Percentiles rank a stretch among this genome's conserved stretches.
phyloP scores from a whole-genome alignment of 2,329 filamentous ascomycete genomes.

The Xylariaceae sp. region DNA sequence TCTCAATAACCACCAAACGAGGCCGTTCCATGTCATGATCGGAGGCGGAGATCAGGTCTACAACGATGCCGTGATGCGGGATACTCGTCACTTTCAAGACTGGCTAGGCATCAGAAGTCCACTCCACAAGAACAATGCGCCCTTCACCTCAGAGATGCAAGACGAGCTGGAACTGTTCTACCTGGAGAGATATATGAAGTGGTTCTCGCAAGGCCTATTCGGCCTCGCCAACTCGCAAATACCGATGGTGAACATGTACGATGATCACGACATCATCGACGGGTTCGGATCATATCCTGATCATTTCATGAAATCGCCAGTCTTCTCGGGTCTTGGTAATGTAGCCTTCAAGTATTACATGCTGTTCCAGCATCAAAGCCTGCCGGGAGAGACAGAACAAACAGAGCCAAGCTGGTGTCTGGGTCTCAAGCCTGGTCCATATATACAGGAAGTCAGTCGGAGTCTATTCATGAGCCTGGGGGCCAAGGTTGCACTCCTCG shows the following conservation, averaged over 20 bases:
- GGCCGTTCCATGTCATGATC: constrained; percentile 96
- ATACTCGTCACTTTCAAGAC: constrained; percentile 69
- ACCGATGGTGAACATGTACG: constrained; percentile 97
- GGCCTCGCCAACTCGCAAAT: constrained; percentile 90
- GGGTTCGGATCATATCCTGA: constrained; percentile 92
- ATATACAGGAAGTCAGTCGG: constrained; percentile 78
- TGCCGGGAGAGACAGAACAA: constrained; percentile 69
- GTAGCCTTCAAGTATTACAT: constrained; percentile 98
- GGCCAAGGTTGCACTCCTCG: constrained; percentile 70
- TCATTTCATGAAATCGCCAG: constrained; percentile 81
- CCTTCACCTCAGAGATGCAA: constrained; percentile 76
- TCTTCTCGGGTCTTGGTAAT: constrained; percentile 82
- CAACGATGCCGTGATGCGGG: constrained; percentile 74
- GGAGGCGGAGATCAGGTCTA: constrained; percentile 97
- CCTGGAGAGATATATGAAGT: constrained; percentile 79
- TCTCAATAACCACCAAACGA: constrained; percentile 80
- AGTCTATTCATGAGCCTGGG: constrained; percentile 83
- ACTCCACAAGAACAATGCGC: constrained; percentile 67
- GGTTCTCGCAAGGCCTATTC: constrained; percentile 95
- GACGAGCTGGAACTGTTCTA: constrained; percentile 85
- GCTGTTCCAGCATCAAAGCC: constrained; percentile 94
- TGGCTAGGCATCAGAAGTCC: constrained; percentile 81
- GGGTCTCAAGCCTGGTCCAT: constrained; percentile 73
- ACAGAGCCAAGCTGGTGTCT: constrained; percentile 90
- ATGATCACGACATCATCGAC: constrained; percentile 88